A percentile compares a stretch with the other conserved stretches of the same genome.
Evolutionary conservation across 1,284 basidiomycete genomes (phyloP).

Genomic region (Veloporphyrellus conicus): DNA sequence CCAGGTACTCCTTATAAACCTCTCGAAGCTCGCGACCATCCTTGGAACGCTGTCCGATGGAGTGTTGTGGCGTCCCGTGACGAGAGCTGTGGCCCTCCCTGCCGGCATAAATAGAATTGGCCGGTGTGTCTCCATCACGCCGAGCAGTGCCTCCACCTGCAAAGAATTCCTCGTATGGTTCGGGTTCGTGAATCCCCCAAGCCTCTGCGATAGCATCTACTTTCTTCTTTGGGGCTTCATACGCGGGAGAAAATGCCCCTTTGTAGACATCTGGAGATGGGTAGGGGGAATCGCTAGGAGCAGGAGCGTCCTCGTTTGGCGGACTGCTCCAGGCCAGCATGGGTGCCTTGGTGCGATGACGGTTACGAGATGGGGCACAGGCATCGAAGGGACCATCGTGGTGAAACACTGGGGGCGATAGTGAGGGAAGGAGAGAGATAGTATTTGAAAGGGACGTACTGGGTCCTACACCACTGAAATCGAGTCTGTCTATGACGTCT

Average conservation of each 20-base stretch:
- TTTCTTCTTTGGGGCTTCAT: slow-evolving; percentile 63
- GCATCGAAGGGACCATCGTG: slow-evolving; percentile 87
- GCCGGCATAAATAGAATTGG: slow-evolving; percentile 61
- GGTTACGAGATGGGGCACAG: slow-evolving; percentile 80
- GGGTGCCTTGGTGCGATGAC: slow-evolving; percentile 70
- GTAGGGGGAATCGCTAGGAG: slow-evolving; percentile 47
- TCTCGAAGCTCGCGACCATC: slow-evolving; percentile 46
- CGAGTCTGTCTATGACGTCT: slow-evolving; percentile 63
- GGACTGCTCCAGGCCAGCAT: slow-evolving; percentile 70
- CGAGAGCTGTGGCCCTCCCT: slow-evolving; percentile 41
- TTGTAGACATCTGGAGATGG: slow-evolving; percentile 48
- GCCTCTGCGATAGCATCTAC: slow-evolving; percentile 79
- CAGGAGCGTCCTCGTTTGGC: slow-evolving; percentile 40
- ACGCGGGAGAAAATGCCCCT: slow-evolving; percentile 43
- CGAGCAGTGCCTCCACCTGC: slow-evolving; percentile 57
- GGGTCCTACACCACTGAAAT: slow-evolving; percentile 66
- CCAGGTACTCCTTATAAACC: slow-evolving; percentile 41
- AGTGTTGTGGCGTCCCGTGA: slow-evolving; percentile 31
- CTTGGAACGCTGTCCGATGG: slow-evolving; percentile 38
- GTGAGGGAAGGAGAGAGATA: slow-evolving; percentile 2
- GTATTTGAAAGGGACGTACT: slow-evolving; percentile 46
- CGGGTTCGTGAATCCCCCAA: slow-evolving; percentile 84
- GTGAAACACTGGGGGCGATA: slow-evolving; percentile 63
- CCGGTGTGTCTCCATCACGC: slow-evolving; percentile 53
- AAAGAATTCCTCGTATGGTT: slow-evolving; percentile 82